These are phyloP conservation scores for Aspergillus biplanus DNA, from an alignment of 495 filamentous ascomycete species.

Conservation along the genomic window DNA sequence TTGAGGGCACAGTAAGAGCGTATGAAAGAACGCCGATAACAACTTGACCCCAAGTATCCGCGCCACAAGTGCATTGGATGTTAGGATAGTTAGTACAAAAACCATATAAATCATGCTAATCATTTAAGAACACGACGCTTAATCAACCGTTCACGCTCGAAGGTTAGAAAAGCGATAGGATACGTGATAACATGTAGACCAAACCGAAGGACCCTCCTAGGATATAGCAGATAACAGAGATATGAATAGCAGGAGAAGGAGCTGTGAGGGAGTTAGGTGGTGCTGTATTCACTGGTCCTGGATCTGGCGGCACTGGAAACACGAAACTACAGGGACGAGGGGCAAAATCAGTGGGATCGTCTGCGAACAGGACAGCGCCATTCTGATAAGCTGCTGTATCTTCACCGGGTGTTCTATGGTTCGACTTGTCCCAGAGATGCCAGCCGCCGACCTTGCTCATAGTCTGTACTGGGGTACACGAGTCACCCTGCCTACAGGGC, in stretches of 20 bases:
- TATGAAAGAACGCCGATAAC: too few relatives aligned
- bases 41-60: too few relatives aligned
- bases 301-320: background rate
- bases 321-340: conserved; percentile 8
- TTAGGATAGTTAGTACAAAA: too few relatives aligned
- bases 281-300: background rate
- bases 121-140: too few relatives aligned
- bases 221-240: background rate
- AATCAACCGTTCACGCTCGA: too few relatives aligned
- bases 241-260: too few relatives aligned
- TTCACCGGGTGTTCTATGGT: conserved; percentile 1
- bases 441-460: conserved; percentile 9
- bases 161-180: too few relatives aligned
- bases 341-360: background rate
- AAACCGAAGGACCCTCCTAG: background rate
- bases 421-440: background rate
- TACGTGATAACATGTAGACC: background rate
- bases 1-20: too few relatives aligned
- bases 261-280: background rate
- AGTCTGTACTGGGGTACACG: conserved; percentile 1
- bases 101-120: too few relatives aligned
- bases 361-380: conserved; percentile 6
- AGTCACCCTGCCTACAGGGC: background rate
- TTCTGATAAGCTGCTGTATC: background rate
- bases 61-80: too few relatives aligned